phyloP scores from a whole-genome alignment of 306 rosid species.

The Begonia fuchsioides region DNA sequence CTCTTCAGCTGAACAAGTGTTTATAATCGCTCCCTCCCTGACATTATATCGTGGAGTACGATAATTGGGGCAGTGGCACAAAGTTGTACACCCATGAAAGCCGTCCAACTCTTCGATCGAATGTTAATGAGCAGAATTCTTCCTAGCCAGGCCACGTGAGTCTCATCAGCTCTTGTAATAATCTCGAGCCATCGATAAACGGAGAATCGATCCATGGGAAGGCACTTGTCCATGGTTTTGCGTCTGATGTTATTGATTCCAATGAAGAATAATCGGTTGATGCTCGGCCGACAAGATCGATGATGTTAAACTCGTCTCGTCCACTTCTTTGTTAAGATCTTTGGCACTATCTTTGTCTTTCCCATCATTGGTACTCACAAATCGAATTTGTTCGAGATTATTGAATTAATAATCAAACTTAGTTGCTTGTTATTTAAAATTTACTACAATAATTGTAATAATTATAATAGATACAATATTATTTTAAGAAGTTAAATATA shows the following conservation, averaged over 20 bases:
- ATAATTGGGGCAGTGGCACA: too few relatives aligned
- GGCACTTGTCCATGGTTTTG: constrained; percentile 35
- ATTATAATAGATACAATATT: too few relatives aligned
- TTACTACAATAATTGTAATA: too few relatives aligned
- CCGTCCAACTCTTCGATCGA: constrained; percentile 27
- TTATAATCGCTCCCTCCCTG: constrained; percentile 25
- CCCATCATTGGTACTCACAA: too few relatives aligned
- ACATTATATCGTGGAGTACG: constrained; percentile 49
- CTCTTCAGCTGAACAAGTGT: constrained; percentile 29
- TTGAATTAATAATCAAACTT: too few relatives aligned
- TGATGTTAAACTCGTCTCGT: too few relatives aligned
- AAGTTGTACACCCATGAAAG: constrained; percentile 25
- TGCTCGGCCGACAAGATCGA: too few relatives aligned
- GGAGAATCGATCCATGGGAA: constrained; percentile 54
- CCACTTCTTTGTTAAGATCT: too few relatives aligned
- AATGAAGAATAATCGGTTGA: constrained; percentile 18
- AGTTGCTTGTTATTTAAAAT: too few relatives aligned
- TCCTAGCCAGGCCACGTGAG: constrained; percentile 39
- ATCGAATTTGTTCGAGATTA: too few relatives aligned
- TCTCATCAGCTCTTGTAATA: constrained; percentile 29
- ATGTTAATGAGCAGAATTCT: constrained; percentile 28
- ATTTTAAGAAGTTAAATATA: too few relatives aligned
- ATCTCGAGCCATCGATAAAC: constrained; percentile 13
- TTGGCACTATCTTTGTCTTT: not conserved
- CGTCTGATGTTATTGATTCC: constrained; percentile 35